Evolutionary conservation across 805 yeast genomes (phyloP).

Genomic region (Dipodascus albidus): DNA sequence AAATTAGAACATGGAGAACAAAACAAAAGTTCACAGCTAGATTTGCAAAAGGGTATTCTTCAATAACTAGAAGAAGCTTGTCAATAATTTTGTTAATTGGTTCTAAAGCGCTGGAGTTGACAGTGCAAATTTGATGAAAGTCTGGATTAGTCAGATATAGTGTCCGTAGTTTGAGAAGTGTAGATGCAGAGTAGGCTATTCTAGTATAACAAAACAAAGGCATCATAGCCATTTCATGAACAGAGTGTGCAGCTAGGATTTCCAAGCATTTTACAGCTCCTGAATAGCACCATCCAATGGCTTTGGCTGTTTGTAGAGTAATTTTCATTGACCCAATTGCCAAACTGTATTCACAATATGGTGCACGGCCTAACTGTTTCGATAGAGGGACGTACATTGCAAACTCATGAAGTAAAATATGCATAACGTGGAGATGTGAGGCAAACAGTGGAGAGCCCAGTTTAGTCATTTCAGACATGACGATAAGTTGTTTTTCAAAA

Average conservation of each 20-base stretch:
- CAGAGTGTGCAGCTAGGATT: slow-evolving; percentile 16
- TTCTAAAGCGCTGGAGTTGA: slow-evolving; percentile 14
- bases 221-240: slow-evolving; percentile 38
- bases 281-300: slow-evolving; percentile 18
- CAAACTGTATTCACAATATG: slow-evolving; percentile 26
- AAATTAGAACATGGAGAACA: slow-evolving; percentile 22
- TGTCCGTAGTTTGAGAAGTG: slow-evolving; percentile 24
- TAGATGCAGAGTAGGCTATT: slow-evolving; percentile 20
- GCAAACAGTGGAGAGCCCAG: slow-evolving; percentile 27
- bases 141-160: slow-evolving; percentile 19
- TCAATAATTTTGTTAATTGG: slow-evolving; percentile 13
- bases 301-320: slow-evolving; percentile 16
- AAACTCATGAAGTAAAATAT: slow-evolving; percentile 34
- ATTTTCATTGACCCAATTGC: slow-evolving; percentile 15
- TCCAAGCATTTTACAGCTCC: slow-evolving; percentile 16
- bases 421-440: slow-evolving; percentile 41
- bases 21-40: slow-evolving; percentile 19
- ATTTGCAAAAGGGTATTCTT: slow-evolving; percentile 21
- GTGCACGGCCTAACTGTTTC: slow-evolving; percentile 22
- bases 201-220: slow-evolving; percentile 31
- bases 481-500: slow-evolving; percentile 14
- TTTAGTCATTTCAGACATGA: slow-evolving; percentile 24
- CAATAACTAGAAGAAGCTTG: slow-evolving; percentile 14
- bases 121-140: slow-evolving; percentile 18
- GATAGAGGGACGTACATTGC: slow-evolving; percentile 18